A percentile compares a stretch with the other conserved stretches of the same genome.
Conservation (phyloP, 148 eudicot species). For the Rhododendron ferrugineum region DNA sequence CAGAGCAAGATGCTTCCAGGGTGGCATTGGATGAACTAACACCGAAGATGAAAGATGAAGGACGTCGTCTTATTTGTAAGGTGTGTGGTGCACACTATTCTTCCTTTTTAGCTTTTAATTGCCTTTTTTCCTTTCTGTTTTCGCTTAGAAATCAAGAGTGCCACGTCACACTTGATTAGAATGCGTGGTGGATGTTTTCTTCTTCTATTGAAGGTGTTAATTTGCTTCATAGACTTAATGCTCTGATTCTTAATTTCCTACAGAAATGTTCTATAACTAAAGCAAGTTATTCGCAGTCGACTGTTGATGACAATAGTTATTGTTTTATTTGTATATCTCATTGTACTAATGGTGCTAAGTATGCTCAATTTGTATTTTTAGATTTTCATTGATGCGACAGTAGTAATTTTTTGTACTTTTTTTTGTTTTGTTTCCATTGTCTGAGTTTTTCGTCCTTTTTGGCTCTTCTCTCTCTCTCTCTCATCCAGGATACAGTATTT, state of each 20-base stretch:
- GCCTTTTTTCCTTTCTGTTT: background rate
- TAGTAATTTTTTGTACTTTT: background rate
- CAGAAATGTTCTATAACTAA: background rate
- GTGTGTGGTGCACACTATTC: slow-evolving; percentile 18
- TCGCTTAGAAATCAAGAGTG: background rate
- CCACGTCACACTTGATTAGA: background rate
- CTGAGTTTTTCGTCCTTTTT: background rate
- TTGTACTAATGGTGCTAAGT: background rate
- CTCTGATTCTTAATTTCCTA: background rate
- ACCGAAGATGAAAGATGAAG: slow-evolving; percentile 30
- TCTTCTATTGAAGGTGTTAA: background rate
- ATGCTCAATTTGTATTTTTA: background rate
- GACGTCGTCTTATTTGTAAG: slow-evolving; percentile 27
- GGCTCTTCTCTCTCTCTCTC: background rate
- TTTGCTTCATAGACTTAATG: background rate
- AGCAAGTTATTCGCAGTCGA: background rate
- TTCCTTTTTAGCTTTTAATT: background rate
- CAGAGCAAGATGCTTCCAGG: slow-evolving; percentile 60
- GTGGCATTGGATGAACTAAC: slow-evolving; percentile 36
- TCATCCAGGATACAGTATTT: slow-evolving; percentile 41
- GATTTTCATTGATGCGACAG: background rate
- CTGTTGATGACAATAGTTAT: background rate
- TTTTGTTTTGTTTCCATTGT: background rate
- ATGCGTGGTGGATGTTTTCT: background rate
- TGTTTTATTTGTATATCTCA: background rate